Conservation (phyloP, 495 filamentous ascomycete species). For the Penicillium antarcticum region DNA sequence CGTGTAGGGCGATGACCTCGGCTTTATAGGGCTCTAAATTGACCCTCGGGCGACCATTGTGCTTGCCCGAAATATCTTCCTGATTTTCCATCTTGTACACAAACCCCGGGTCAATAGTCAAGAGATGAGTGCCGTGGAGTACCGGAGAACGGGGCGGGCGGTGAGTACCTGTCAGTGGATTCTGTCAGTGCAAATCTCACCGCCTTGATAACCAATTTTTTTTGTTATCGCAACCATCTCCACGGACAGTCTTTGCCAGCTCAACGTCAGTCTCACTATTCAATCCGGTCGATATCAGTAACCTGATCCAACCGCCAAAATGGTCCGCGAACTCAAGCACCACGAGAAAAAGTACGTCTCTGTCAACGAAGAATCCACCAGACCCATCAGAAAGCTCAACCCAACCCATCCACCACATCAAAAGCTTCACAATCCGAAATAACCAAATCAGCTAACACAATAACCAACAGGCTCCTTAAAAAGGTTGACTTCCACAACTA, state of each 20-base stretch:
- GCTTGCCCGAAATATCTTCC: not conserved
- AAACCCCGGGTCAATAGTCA: not conserved
- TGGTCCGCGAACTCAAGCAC: slow-evolving; percentile 90
- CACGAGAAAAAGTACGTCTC: slow-evolving; percentile 70
- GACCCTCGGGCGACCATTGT: not conserved
- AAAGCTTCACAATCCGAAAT: not conserved
- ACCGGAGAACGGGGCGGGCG: not conserved
- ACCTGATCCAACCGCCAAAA: slow-evolving; percentile 35
- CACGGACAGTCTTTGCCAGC: not conserved
- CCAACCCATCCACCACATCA: not conserved
- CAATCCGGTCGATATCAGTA: not conserved
- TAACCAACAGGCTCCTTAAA: slow-evolving; percentile 57
- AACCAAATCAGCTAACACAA: slow-evolving; percentile 10
- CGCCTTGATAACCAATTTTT: slow-evolving; percentile 26
- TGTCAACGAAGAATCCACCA: not conserved
- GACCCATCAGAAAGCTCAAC: not conserved
- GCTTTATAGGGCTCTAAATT: not conserved
- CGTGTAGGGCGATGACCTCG: not conserved
- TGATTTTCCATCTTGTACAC: not conserved
- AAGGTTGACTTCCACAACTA: slow-evolving; percentile 97
- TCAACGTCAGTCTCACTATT: not conserved
- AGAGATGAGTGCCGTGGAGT: not conserved
- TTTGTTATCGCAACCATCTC: slow-evolving; percentile 21
- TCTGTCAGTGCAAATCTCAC: slow-evolving; percentile 17
- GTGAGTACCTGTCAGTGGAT: not conserved